Base-by-base conservation (phyloP, 345 rosid species). In the Citrus trifoliata region DNA sequence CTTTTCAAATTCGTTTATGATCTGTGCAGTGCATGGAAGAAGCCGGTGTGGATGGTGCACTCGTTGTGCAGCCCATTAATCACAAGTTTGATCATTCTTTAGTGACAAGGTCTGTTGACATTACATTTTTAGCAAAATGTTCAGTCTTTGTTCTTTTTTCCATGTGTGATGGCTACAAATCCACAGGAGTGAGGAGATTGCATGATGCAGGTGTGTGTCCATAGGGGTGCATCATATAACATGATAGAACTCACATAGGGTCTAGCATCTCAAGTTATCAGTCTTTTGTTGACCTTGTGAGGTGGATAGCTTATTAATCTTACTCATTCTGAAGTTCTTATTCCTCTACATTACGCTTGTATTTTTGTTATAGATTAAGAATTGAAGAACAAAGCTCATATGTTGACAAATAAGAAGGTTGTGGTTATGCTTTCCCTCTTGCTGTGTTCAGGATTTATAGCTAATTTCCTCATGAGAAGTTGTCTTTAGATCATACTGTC, bases 1-100 rank as follows among this genome's bases (percentile, higher is more conserved):
- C 18, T 60, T 62, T 21, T 21, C 22, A 64, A 46, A 13, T 76
- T 76, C n/a, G 0, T 76, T 65, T 2, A 5, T 48, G 24, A 55
- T 27, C 58, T 61, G 75, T 61, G 73, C 86, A 93, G 99, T 85
- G 87, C 82, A 91, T 95, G 99, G 97, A 91, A 86, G 93, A 90
- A 84, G 97, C 96, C 55, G 88, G 88, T 21, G 96, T 95, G 48
- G 96, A 93, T 80, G 98, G 99, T 78, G 98, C 98, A 64, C 95
- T 95, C 65, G 90, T 93, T 74, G 98, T 95, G 74, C 99, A 95
- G 84, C 98, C 99, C 79, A 95, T 92, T 73, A 91, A 92, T 89
- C 99, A 95, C 84, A 92, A 87, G 82, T 92, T 93, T 63, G 99
- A 95, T 81, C 99, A 95, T 82, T 95, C 99, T 79, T 79, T 92